Evolutionary conservation across 768 basidiomycete genomes (phyloP), one percentile per base, ranked within the genome.

Genomic region (Melanogaster broomeanus): DNA sequence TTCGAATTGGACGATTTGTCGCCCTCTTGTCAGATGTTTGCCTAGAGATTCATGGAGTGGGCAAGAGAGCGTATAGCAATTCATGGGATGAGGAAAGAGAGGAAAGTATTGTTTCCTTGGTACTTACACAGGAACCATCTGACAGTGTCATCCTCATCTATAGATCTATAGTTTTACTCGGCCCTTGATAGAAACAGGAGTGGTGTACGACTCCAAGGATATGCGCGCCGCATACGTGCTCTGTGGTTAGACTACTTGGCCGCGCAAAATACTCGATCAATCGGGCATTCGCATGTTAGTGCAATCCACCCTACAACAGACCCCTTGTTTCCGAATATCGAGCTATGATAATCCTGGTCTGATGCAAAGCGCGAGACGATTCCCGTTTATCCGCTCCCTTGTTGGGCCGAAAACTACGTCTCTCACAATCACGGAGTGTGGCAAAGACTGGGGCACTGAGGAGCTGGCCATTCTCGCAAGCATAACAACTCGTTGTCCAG

Each of bases 11-110:
- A 47, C 45, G 28, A 22, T 11, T 27, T 51, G 18, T 33, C 48
- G 24, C 44, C n/a, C 50, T 25, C 42, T 51, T 10, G 25, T 51
- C 44, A 24, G 35, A 19, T 51, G 50, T 39, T 39, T 45, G 6
- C 45, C 45, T 8, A 33, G 19, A 2, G 42, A 18, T 39, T 39
- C 38, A 19, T 39, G 38, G 38, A n/a, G n/a, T n/a, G n/a, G n/a
- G n/a, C n/a, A n/a, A n/a, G n/a, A n/a, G n/a, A n/a, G n/a, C n/a
- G n/a, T n/a, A n/a, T n/a, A n/a, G n/a, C n/a, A n/a, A n/a, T n/a
- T n/a, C n/a, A n/a, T n/a, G n/a, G n/a, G n/a, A n/a, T n/a, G n/a
- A n/a, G n/a, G n/a, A n/a, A n/a, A n/a, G n/a, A 18, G 8, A 39
- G n/a, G 38, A 39, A 18, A 39, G 38, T 19, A 39, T 9, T 39